These are phyloP conservation scores for Hypoxylon rubiginosum DNA, from an alignment of 2,329 filamentous ascomycete genomes.

Conservation along the genomic window DNA sequence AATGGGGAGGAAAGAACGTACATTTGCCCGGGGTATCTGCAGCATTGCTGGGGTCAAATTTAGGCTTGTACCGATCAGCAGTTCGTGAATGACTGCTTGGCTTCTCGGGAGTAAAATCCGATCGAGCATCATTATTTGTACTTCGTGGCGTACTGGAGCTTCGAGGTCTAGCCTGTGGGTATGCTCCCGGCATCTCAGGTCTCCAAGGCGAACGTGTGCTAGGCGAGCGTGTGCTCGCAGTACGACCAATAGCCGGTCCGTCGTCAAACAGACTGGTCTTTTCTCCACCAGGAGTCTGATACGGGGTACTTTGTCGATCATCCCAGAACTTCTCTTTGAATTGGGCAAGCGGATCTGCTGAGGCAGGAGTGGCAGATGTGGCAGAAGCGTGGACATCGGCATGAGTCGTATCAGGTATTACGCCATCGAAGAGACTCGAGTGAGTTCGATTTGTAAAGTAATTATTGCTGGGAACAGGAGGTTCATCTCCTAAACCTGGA, in stretches of 20 bases:
- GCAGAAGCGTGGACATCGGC: slow-evolving; percentile 16
- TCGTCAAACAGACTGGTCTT: slow-evolving; percentile 70
- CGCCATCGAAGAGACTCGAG: slow-evolving; percentile 50
- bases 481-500: slow-evolving; percentile 64
- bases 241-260: slow-evolving; percentile 57
- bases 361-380: slow-evolving; percentile 47
- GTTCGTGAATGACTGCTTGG: slow-evolving; percentile 33
- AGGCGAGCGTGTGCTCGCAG: slow-evolving; percentile 59
- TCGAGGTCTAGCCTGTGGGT: slow-evolving; percentile 44
- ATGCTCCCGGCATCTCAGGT: slow-evolving; percentile 46
- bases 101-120: slow-evolving; percentile 44
- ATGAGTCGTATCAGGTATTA: slow-evolving; percentile 37
- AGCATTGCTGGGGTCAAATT: slow-evolving; percentile 21
- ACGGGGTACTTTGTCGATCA: slow-evolving; percentile 69
- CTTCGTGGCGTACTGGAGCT: slow-evolving; percentile 49
- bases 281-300: slow-evolving; percentile 68
- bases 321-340: slow-evolving; percentile 63
- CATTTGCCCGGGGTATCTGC: slow-evolving; percentile 34
- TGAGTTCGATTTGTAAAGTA: slow-evolving; percentile 60
- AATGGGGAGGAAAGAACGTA: slow-evolving; percentile 33
- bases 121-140: slow-evolving; percentile 48
- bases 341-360: slow-evolving; percentile 63
- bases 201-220: slow-evolving; percentile 57
- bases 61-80: slow-evolving; percentile 43
- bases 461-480: slow-evolving; percentile 64